Conservation (phyloP, 768 basidiomycete genomes). For the Lyophyllum atratum region DNA sequence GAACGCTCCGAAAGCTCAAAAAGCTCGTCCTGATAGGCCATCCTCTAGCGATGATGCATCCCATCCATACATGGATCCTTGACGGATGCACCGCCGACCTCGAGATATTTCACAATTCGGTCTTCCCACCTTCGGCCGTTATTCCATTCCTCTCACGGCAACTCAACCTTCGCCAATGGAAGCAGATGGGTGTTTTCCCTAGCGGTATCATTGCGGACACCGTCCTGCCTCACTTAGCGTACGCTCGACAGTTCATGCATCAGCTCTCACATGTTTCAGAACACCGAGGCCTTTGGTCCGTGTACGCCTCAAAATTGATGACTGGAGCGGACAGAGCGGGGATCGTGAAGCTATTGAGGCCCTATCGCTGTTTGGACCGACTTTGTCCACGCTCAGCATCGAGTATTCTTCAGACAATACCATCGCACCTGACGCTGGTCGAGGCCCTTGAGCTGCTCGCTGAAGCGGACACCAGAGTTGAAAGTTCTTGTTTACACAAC, state of each 20-base stretch:
- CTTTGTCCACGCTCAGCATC: constrained; percentile 10
- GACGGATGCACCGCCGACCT: constrained; percentile 20
- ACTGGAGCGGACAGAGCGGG: not conserved
- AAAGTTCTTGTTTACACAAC: constrained; percentile 2
- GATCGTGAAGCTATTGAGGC: constrained; percentile 8
- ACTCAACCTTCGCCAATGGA: constrained; percentile 16
- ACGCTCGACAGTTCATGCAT: constrained; percentile 15
- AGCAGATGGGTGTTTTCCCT: constrained; percentile 10
- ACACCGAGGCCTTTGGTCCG: constrained; percentile 11
- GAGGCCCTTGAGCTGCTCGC: constrained; percentile 6
- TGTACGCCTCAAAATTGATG: constrained; percentile 12
- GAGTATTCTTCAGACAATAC: constrained; percentile 7
- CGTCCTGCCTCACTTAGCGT: constrained; percentile 14
- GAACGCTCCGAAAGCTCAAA: constrained; percentile 13
- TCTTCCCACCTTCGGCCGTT: constrained; percentile 18
- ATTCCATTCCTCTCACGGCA: constrained; percentile 18
- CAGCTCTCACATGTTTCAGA: constrained; percentile 11
- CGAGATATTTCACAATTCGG: constrained; percentile 17
- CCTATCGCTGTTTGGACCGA: constrained; percentile 13
- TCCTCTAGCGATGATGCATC: constrained; percentile 23
- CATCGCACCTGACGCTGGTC: not conserved
- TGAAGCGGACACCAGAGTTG: constrained; percentile 1
- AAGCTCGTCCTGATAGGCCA: constrained; percentile 18
- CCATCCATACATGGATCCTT: constrained; percentile 20
- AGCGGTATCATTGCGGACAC: constrained; percentile 9